A percentile compares a stretch with the other conserved stretches of the same genome.
These are phyloP conservation scores for Wickerhamiella hasegawae DNA, from an alignment of 805 yeast genomes.

Conservation along the genomic window DNA sequence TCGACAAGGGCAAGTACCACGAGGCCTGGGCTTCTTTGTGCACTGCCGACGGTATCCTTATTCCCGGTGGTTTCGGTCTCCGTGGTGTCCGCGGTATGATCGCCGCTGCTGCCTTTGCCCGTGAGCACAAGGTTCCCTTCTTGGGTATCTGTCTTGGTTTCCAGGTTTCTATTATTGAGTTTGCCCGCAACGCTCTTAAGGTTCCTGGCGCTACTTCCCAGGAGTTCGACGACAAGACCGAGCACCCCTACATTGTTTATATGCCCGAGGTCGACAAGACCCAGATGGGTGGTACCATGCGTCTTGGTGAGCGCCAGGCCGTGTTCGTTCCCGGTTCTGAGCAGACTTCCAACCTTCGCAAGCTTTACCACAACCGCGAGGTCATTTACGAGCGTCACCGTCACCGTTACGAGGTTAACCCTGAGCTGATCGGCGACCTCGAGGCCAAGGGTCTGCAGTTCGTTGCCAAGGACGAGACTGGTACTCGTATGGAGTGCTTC, in stretches of 20 bases:
- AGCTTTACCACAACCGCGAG: constrained; percentile 57
- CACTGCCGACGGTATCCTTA: constrained; percentile 89
- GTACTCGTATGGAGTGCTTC: constrained; percentile 83
- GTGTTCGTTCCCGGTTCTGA: constrained; percentile 51
- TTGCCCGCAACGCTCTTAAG: constrained; percentile 66
- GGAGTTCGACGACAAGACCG: constrained; percentile 59
- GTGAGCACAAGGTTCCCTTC: constrained; percentile 86
- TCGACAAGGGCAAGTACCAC: constrained; percentile 65
- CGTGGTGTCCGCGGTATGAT: constrained; percentile 99
- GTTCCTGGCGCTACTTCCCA: constrained; percentile 54
- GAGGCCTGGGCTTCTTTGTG: constrained; percentile 91
- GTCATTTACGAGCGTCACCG: constrained; percentile 87
- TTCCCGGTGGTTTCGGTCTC: constrained; percentile 96
- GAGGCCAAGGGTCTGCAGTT: constrained; percentile 71
- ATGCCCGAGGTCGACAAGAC: constrained; percentile 98
- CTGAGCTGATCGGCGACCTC: constrained; percentile 50
- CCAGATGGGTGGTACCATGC: constrained; percentile 97
- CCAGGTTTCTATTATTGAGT: constrained; percentile 94
- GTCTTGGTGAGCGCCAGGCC: constrained; percentile 88
- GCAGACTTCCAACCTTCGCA: constrained; percentile 54
- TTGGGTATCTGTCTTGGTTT: constrained; percentile 95
- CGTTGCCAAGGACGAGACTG: constrained; percentile 85
- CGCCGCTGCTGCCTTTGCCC: constrained; percentile 94
- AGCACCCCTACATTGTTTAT: constrained; percentile 66
- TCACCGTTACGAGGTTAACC: constrained; percentile 96